Conservation (phyloP, 306 rosid genomes). For the Cucurbita ficifolia region DNA sequence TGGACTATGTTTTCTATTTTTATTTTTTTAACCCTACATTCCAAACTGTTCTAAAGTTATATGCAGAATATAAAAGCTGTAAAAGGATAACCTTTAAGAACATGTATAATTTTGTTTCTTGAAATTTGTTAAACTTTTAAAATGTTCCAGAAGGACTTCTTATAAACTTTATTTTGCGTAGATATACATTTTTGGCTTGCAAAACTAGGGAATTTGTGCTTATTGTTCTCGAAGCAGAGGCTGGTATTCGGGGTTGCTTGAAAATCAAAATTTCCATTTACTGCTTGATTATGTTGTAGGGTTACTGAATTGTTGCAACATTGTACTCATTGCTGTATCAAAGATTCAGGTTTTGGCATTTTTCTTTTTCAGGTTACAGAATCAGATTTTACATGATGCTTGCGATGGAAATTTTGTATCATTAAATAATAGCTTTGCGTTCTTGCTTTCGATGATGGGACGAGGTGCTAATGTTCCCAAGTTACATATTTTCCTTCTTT, state of each 20-base stretch:
- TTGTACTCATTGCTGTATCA: neutral
- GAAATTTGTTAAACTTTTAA: neutral
- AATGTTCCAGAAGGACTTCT: neutral
- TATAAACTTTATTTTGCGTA: neutral
- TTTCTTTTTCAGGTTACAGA: neutral
- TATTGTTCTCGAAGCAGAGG: neutral
- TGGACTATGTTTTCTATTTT: neutral
- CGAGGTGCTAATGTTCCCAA: neutral
- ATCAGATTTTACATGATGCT: neutral
- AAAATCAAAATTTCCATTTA: too few relatives aligned
- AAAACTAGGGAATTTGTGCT: neutral
- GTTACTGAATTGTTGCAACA: neutral
- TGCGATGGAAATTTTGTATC: conserved; percentile 3
- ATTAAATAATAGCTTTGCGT: neutral
- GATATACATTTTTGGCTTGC: too few relatives aligned
- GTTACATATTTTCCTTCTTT: neutral
- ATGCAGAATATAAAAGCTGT: neutral
- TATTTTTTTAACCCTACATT: neutral
- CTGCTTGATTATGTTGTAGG: neutral
- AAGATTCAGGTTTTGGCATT: neutral
- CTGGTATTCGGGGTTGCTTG: neutral
- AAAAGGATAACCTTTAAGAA: neutral
- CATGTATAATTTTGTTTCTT: neutral
- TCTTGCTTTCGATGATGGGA: neutral
- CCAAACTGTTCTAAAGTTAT: neutral